phyloP scores from a whole-genome alignment of 352 stramenopile genomes.

The Globisporangium heterothallicum region DNA sequence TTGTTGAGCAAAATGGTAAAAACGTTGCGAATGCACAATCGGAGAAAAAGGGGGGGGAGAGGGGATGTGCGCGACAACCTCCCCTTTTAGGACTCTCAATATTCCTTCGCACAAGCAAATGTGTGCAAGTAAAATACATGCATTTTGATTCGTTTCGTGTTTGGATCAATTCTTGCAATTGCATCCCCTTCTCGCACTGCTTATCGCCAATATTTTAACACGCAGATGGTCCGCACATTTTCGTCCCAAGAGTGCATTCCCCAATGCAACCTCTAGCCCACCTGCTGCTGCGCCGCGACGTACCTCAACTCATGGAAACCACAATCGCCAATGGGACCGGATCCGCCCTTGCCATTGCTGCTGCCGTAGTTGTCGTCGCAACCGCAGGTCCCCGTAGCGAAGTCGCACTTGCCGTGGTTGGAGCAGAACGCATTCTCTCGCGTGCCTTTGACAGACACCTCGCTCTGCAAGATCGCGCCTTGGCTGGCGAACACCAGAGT shows the following conservation, averaged over 20 bases:
- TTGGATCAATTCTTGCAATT: too few species aligned
- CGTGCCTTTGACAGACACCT: constrained; percentile 54
- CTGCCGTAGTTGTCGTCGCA: constrained; percentile 64
- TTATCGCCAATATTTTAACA: too few species aligned
- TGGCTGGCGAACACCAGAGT: constrained; percentile 31
- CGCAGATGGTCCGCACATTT: neutral
- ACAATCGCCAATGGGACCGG: constrained; percentile 67
- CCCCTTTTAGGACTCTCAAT: too few species aligned
- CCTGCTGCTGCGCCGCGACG: constrained; percentile 3
- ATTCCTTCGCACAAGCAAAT: too few species aligned
- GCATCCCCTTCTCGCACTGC: too few species aligned
- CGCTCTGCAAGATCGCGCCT: constrained; percentile 26
- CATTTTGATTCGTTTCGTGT: too few species aligned
- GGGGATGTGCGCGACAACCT: too few species aligned
- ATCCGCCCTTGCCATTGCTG: constrained; percentile 62
- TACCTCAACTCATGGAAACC: constrained; percentile 48
- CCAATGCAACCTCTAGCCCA: neutral
- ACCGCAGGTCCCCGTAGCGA: constrained; percentile 45
- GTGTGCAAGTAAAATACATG: too few species aligned
- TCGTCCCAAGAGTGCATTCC: neutral
- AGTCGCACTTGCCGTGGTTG: constrained; percentile 71
- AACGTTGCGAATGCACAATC: too few species aligned
- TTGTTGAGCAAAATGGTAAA: too few species aligned
- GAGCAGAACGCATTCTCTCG: constrained; percentile 69
- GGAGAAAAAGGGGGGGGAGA: too few species aligned